Percentiles rank a stretch among this genome's conserved stretches.
Conservation (phyloP, 805 yeast species). For the Teunomyces stri region DNA sequence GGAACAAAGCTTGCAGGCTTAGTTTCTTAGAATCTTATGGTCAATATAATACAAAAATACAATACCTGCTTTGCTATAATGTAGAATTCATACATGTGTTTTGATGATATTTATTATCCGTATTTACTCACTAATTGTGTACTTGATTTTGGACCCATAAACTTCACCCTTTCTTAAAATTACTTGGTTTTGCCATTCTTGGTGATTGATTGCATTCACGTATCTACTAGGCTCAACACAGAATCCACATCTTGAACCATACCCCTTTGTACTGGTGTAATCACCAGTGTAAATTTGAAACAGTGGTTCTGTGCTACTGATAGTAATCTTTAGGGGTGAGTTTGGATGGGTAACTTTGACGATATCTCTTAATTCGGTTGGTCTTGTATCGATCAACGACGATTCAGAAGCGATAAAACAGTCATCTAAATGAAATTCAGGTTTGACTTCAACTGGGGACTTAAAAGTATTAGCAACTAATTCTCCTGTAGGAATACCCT, state of each 20-base stretch:
- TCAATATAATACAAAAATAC: no score
- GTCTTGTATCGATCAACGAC: conserved; percentile 48
- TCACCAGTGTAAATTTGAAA: conserved; percentile 68
- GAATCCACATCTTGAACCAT: conserved; percentile 49
- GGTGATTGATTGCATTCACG: conserved; percentile 50
- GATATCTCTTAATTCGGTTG: conserved; percentile 29
- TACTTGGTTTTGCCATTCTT: conserved; percentile 50
- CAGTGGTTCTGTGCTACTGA: conserved; percentile 60
- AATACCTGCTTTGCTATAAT: no score
- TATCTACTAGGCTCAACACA: conserved; percentile 63
- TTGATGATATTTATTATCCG: no score
- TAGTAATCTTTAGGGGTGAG: conserved; percentile 40
- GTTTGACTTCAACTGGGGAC: conserved; percentile 16
- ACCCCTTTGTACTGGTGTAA: conserved; percentile 37
- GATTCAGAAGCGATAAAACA: conserved; percentile 46
- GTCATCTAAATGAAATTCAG: conserved; percentile 33
- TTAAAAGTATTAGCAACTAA: conserved; percentile 23
- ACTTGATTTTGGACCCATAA: conserved; percentile 50
- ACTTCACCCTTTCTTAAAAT: conserved; percentile 44
- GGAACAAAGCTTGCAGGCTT: conserved; percentile 38
- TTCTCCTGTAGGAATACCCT: conserved; percentile 47
- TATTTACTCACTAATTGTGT: conserved; percentile 10
- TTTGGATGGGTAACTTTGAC: conserved; percentile 46
- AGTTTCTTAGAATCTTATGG: neutral
- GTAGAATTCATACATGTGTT: no score